A percentile compares a stretch with the other conserved stretches of the same genome.
These are phyloP conservation scores for Claviceps purpurea DNA, from an alignment of 2,329 filamentous ascomycete genomes.

Conservation along the genomic window DNA sequence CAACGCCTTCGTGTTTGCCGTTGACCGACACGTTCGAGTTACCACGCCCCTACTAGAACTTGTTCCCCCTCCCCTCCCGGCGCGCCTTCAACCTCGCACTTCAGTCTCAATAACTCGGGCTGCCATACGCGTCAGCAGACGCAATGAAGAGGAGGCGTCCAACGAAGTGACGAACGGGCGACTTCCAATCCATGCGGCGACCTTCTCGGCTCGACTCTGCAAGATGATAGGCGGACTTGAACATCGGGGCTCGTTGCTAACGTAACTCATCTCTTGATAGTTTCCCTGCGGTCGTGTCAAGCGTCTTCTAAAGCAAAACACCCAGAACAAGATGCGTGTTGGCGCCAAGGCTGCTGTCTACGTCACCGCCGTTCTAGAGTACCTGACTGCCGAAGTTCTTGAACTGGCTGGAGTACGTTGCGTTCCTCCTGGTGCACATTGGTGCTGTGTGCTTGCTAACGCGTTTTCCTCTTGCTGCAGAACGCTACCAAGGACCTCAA, in stretches of 20 bases:
- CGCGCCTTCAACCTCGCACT: background rate
- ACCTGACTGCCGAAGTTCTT: slow-evolving; percentile 93
- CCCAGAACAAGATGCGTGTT: slow-evolving; percentile 99
- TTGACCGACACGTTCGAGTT: background rate
- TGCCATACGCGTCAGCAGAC: no score
- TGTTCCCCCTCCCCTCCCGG: background rate
- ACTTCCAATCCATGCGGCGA: background rate
- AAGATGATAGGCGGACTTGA: background rate
- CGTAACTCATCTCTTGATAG: slow-evolving; percentile 29
- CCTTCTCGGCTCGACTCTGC: background rate
- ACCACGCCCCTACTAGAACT: background rate
- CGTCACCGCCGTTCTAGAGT: slow-evolving; percentile 94
- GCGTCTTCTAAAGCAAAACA: slow-evolving; percentile 98
- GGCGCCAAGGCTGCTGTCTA: slow-evolving; percentile 98
- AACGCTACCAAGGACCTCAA: slow-evolving; percentile 99
- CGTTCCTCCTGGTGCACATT: background rate
- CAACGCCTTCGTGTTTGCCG: background rate
- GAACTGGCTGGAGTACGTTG: slow-evolving; percentile 73
- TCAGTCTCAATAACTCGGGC: background rate
- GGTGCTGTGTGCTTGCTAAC: background rate
- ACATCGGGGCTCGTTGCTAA: background rate
- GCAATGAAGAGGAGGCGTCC: background rate
- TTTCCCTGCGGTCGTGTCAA: slow-evolving; percentile 99
- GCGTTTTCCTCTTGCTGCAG: slow-evolving; percentile 21
- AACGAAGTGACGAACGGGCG: background rate